Evolutionary conservation across 257 asterid genomes (phyloP).

Genomic region (Nicotiana benthamiana): DNA sequence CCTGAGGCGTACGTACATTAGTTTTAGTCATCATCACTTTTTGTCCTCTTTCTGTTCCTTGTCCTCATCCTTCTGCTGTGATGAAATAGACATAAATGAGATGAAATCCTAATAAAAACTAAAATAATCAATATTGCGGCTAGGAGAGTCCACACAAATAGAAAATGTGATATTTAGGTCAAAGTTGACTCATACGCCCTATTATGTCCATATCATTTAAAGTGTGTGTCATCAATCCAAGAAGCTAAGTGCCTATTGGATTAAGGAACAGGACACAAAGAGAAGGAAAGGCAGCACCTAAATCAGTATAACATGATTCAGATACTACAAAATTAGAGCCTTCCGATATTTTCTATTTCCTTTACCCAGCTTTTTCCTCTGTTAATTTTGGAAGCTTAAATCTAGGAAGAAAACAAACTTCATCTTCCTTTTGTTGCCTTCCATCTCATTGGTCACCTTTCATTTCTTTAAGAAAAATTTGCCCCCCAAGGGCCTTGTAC

Average conservation of each 20-base stretch:
- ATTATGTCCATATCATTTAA: neutral
- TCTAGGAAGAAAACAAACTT: neutral
- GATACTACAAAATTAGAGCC: neutral
- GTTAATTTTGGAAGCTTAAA: neutral
- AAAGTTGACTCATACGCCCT: neutral
- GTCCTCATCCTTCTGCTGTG: neutral
- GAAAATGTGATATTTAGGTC: neutral
- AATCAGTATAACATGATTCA: neutral
- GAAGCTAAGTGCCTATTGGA: neutral
- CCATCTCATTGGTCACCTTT: neutral
- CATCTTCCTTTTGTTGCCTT: neutral
- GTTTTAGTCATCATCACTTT: conserved; percentile 1
- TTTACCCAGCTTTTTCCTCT: neutral
- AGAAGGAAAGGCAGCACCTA: neutral
- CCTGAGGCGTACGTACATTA: neutral
- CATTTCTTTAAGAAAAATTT: neutral
- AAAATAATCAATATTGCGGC: neutral
- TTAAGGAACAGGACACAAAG: neutral
- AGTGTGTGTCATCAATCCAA: neutral
- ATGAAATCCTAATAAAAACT: neutral
- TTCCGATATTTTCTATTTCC: neutral
- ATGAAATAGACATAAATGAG: neutral
- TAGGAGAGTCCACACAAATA: neutral
- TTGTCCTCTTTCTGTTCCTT: conserved; percentile 3
- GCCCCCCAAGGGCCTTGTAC: neutral